Conservation (phyloP, 768 basidiomycete genomes). For the Lactifluus echinatus region DNA sequence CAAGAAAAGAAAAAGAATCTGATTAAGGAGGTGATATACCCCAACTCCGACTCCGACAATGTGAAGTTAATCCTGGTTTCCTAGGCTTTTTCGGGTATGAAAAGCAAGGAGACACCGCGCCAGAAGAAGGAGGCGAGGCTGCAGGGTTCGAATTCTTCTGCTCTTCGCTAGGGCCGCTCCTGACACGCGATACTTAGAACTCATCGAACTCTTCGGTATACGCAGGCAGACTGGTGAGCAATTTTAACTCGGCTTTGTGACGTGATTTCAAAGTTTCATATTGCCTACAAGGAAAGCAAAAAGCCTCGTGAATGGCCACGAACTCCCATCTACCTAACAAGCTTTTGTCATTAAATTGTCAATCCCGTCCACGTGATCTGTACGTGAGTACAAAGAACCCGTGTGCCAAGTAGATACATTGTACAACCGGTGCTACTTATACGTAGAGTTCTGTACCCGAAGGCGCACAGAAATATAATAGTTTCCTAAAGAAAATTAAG, state of each 20-base stretch:
- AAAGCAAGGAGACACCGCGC: constrained; percentile 61
- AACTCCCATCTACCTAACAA: not conserved
- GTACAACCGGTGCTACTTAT: too few species aligned
- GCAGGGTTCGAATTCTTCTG: constrained; percentile 44
- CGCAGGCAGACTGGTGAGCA: constrained; percentile 2
- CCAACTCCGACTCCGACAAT: not conserved
- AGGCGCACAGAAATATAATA: too few species aligned
- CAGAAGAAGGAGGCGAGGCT: constrained; percentile 75
- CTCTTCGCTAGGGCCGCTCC: not conserved
- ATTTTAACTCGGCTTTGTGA: not conserved
- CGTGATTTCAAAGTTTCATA: too few species aligned
- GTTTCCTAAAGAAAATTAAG: too few species aligned
- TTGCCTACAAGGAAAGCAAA: not conserved
- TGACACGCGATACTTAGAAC: constrained; percentile 6
- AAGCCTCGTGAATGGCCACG: not conserved
- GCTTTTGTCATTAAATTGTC: not conserved
- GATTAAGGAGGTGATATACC: constrained; percentile 53
- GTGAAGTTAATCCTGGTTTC: not conserved
- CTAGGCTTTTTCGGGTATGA: constrained; percentile 82
- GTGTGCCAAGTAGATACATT: too few species aligned
- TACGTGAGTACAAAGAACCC: not conserved
- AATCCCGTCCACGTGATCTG: not conserved
- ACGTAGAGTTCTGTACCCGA: not conserved
- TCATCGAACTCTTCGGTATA: constrained; percentile 19
- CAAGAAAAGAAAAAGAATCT: constrained; percentile 78